phyloP scores from a whole-genome alignment of 257 asterid species.

The Salvia rosmarinus region DNA sequence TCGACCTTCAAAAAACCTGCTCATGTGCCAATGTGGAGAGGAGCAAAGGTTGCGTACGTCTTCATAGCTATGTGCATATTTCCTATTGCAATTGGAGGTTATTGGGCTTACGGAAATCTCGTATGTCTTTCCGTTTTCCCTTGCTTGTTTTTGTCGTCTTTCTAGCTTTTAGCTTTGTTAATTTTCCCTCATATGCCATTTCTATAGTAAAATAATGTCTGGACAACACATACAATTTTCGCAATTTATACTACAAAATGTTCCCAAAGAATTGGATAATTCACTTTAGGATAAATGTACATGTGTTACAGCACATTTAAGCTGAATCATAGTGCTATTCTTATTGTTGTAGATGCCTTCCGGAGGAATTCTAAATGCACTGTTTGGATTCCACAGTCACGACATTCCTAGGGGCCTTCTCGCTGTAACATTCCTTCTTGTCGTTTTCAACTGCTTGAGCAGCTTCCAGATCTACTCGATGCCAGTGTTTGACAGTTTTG shows the following conservation, averaged over 20 bases:
- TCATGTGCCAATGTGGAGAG: slow-evolving; percentile 97
- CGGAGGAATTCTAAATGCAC: slow-evolving; percentile 80
- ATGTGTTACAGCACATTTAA: neutral
- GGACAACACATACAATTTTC: too few relatives aligned
- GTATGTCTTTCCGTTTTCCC: slow-evolving; percentile 50
- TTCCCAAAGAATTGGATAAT: too few relatives aligned
- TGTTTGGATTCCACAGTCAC: slow-evolving; percentile 75
- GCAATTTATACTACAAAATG: too few relatives aligned
- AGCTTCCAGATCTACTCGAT: slow-evolving; percentile 98
- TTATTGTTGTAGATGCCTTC: slow-evolving; percentile 77
- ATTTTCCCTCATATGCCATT: neutral
- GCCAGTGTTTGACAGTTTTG: slow-evolving; percentile 97
- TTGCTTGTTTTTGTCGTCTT: neutral
- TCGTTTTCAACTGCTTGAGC: slow-evolving; percentile 97
- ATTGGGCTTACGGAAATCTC: slow-evolving; percentile 96
- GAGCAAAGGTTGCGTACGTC: slow-evolving; percentile 84
- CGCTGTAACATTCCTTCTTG: slow-evolving; percentile 81
- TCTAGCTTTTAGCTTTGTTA: neutral
- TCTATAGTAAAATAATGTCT: neutral
- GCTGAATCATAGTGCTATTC: neutral
- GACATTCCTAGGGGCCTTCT: slow-evolving; percentile 86
- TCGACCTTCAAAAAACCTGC: slow-evolving; percentile 98
- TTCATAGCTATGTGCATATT: slow-evolving; percentile 88
- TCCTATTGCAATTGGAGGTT: slow-evolving; percentile 96
- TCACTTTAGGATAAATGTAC: too few relatives aligned